A percentile compares a stretch with the other conserved stretches of the same genome.
phyloP scores from a whole-genome alignment of 2,329 filamentous ascomycete genomes.

The Ophiostoma sp. region DNA sequence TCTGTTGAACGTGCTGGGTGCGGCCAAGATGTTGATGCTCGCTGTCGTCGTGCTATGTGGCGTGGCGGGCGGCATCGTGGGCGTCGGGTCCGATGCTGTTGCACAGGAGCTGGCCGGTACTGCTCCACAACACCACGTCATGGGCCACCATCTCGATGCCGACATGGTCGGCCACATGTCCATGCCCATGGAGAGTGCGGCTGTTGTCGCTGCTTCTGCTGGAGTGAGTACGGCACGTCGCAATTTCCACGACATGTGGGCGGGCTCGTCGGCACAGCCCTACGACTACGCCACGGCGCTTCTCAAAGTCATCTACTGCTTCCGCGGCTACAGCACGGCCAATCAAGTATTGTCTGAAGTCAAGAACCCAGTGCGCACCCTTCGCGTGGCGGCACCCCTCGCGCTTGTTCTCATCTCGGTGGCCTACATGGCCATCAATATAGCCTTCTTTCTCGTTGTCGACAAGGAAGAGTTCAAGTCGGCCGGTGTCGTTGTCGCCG shows the following conservation, averaged over 20 bases:
- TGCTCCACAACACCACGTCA: neutral
- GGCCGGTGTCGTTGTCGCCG: neutral
- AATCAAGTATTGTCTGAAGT: constrained; percentile 55
- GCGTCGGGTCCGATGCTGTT: neutral
- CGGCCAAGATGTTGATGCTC: neutral
- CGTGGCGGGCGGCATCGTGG: neutral
- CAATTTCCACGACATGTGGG: constrained; percentile 33
- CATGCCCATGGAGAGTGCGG: neutral
- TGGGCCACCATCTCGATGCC: neutral
- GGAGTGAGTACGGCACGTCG: neutral
- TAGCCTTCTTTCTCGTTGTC: neutral
- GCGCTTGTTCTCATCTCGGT: neutral
- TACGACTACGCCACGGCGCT: constrained; percentile 46
- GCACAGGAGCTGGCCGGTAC: neutral
- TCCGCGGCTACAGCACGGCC: constrained; percentile 50
- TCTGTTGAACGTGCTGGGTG: neutral
- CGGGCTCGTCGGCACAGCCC: constrained; percentile 38
- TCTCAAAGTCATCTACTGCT: constrained; percentile 53
- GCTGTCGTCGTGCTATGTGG: neutral
- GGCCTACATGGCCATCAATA: neutral
- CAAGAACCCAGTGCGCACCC: constrained; percentile 51
- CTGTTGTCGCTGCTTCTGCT: neutral
- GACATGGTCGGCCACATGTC: neutral
- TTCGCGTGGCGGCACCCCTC: constrained; percentile 42
- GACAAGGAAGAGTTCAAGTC: neutral